Evolutionary conservation across 2,329 filamentous ascomycete genomes (phyloP), one percentile per base, ranked within the genome.

Genomic region (Cordyceps militaris): DNA sequence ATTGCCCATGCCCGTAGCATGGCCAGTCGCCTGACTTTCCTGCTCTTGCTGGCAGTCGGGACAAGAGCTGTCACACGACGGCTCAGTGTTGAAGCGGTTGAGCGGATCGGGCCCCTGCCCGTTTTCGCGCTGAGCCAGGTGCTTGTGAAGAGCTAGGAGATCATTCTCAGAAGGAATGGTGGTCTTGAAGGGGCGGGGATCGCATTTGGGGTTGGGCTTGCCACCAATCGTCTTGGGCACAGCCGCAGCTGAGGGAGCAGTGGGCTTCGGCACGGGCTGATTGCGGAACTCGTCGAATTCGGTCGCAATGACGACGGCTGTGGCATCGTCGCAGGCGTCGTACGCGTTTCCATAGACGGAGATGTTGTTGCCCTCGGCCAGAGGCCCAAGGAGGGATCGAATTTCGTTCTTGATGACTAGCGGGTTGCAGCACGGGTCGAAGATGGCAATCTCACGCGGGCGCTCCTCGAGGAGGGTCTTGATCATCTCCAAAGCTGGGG

Each of bases 401-500:
- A 83, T 79, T 71, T 83, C 79, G 34, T 74, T 71, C 66, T 74
- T 73, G 61, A 81, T 71, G 32, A 79, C 75, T 4, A 74, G 68
- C 3, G 78, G 75, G 65, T 80, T 78, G 66, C 79, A 82, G 70
- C 76, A 80, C 1, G 87, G 85, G 68, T 91, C 87, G 66, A 84
- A 90, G 58, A 90, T 81, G 49, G 83, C 79, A 52, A 90, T 79
- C 66, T 86, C 82, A 4, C 74, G 74, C 0, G 85, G 82, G 28
- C 78, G 76, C 67, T 91, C 87, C 60, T 84, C 80, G 10, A 87
- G 74, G 21, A 91, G 74, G 13, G 78, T 79, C 62, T 80, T 81
- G 69, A 90, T 82, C 61, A 89, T 82, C 63, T 85, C 83, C 23
- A 89, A 77, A 0, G 86, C 85, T 0, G 86, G 82, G 44, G 82